Base-by-base conservation (phyloP, 257 asterid genomes). In the Nyctanthes arbortristis region DNA sequence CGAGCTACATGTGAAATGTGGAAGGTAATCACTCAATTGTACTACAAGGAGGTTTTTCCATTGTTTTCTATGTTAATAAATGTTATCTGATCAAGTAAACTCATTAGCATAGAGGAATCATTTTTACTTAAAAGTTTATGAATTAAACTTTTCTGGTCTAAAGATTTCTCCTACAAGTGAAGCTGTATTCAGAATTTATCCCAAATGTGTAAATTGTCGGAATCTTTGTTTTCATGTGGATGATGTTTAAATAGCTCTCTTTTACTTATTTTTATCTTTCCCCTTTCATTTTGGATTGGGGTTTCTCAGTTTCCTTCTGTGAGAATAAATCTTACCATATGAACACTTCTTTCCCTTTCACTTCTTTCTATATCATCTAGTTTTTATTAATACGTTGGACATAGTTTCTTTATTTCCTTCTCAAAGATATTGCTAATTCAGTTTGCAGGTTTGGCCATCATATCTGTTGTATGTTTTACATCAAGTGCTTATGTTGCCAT, bases 381-480 rank as follows among this genome's bases (percentile, higher is more conserved):
- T 40, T 40, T 40, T 40, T 40, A 40, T 5, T n/a, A 45, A n/a
- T 5, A 24, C 6, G 24, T 45, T n/a, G 55, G 9, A 45, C 25
- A 10, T 45, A 5, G 55, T 45, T n/a, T 45, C 24, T 45, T 45
- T 45, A 16, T n/a, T n/a, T 45, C 55, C n/a, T n/a, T 45, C 55
- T 45, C 57, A 57, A 43, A 34, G 58, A 66, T 7, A 36, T 67
- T 29, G 45, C 27, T 71, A 39, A n/a, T 78, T 66, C 82, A 93
- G 98, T 96, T 93, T 70, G 89, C 96, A 35, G 90, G 97, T 28
- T 74, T 93, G 91, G 96, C 96, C 58, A 75, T 82, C 71, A 96
- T 91, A 33, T 91, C 93, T 36, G 85, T 93, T 16, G 22, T 91
- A 64, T 78, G 96, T 77, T 93, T 91, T 78, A 82, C 96, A 43